Base-by-base conservation (phyloP, 2,329 filamentous ascomycete species). In the Neoascochyta sp. region DNA sequence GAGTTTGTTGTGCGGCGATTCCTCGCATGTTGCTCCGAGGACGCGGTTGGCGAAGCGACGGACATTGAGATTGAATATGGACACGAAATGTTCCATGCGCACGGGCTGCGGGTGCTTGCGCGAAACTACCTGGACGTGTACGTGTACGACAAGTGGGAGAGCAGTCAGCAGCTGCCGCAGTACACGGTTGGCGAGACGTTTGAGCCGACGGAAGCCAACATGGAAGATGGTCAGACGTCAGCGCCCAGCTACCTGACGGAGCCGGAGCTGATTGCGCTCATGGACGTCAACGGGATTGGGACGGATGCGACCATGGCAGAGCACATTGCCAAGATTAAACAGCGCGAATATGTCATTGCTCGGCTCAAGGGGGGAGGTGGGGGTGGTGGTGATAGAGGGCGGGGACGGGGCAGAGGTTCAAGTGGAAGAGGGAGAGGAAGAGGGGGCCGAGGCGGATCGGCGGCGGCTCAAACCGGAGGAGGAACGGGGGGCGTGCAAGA, bases 271-370 rank as follows among this genome's bases (percentile, higher is more conserved):
- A 95, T 98, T 56, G 84, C 83, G 3, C 75, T 98, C 8, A 98
- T 98, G 92, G 92, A 98, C 66, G 89, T 87, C 24, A 98, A 98
- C 57, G 92, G 92, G 2, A 98, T 98, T 43, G 92, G 92, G 9
- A 98, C 92, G 7, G 92, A 98, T 66, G 92, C 92, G 5, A 98
- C 92, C 1, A 98, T 98, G 92, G 92, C 92, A 0, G 92, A 98
- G 52, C 92, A 98, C 57, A 98, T 98, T 52, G 80, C 86, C 36
- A 98, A 90, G 64, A 94, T 98, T 50, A 88, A 96, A 62, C 79
- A 89, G 36, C 74, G 92, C 37, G 75, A 89, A 48, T 98, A 98
- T 54, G 90, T 88, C 27, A 77, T 80, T 34, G 81, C 83, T 56
- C 56, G 78, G 65, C 56, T 72, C 54, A 73, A 64, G 39, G 62